Evolutionary conservation across 225 moss, liverwort and hornwort species (phyloP), one percentile per base, ranked within the genome.

Genomic region (Climacium dendroides): DNA sequence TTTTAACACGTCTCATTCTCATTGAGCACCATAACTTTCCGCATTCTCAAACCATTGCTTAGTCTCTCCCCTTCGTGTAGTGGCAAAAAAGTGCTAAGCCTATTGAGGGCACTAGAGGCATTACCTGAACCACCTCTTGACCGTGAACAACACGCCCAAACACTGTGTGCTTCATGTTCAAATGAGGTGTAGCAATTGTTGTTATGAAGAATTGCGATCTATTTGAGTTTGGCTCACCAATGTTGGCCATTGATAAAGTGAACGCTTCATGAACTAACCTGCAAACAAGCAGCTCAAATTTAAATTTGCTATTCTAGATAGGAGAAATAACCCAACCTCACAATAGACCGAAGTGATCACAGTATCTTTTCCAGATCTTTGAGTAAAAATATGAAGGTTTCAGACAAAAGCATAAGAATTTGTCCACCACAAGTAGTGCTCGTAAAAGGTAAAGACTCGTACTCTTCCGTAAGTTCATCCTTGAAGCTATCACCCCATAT

Each of bases 171-270:
- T 90, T 92, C 88, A 91, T 91, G 88, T 95, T 86, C 86, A 96
- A 94, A 85, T 94, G 93, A 45, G 95, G 95, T 26, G 91, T 91
- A 23, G 91, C 91, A 71, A 89, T 86, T 69, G 96, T 95, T 73
- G 94, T 96, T 83, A 98, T 95, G 79, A 95, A 96, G 75, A 98
- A 96, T 85, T 95, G 97, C 35, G 97, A 95, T 78, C 92, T 92
- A 66, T 96, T 94, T 80, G 95, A 89, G 84, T 95, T 90, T 32
- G 79, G 75, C 74, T 89, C 90, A 64, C 96, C 96, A 55, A 91
- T 86, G 81, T 98, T 96, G 57, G 94, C 96, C 95, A 96, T 94
- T 22, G 95, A 94, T 65, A 98, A 73, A 76, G 96, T 95, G 80
- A 96, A 96, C 28, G 94, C 88, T 80, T 96, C 96, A 90, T 96